Evolutionary conservation across 2,329 filamentous ascomycete species (phyloP).

Genomic region (Monilinia fructigena): DNA sequence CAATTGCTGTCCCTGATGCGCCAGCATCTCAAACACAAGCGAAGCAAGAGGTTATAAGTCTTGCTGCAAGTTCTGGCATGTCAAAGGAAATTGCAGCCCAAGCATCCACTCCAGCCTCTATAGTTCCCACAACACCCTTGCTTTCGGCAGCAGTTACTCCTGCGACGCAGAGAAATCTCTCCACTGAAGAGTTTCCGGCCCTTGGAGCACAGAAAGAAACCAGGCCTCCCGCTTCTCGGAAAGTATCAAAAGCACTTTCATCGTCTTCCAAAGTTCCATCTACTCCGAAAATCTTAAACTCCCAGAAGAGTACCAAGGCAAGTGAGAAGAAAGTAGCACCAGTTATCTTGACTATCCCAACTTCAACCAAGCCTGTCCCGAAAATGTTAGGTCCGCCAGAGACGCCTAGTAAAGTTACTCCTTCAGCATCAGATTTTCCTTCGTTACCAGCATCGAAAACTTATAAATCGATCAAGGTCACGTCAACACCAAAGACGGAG

Average conservation of each 20-base stretch:
- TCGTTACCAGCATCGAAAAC: slow-evolving; percentile 48
- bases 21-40: slow-evolving; percentile 30
- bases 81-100: slow-evolving; percentile 47
- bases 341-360: slow-evolving; percentile 48
- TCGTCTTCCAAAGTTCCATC: slow-evolving; percentile 21
- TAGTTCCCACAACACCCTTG: slow-evolving; percentile 45
- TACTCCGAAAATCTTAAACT: slow-evolving; percentile 18
- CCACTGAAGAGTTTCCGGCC: slow-evolving; percentile 59
- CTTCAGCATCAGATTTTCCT: slow-evolving; percentile 47
- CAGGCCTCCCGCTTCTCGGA: slow-evolving; percentile 27
- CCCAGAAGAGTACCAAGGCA: slow-evolving; percentile 25
- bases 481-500: slow-evolving; percentile 65
- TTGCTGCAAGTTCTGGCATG: slow-evolving; percentile 48
- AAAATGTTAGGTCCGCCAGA: slow-evolving; percentile 38
- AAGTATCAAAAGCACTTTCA: slow-evolving; percentile 24
- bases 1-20: neutral
- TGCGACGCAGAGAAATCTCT: slow-evolving; percentile 6
- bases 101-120: slow-evolving; percentile 28
- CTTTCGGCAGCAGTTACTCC: slow-evolving; percentile 39
- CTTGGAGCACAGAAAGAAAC: slow-evolving; percentile 42
- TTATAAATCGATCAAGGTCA: slow-evolving; percentile 67
- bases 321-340: slow-evolving; percentile 33
- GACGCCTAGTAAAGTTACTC: slow-evolving; percentile 27
- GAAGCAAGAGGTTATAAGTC: slow-evolving; percentile 48
- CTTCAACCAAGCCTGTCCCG: slow-evolving; percentile 43